These are phyloP conservation scores for Phaeotremella skinneri DNA, from an alignment of 768 basidiomycete genomes.

Conservation along the genomic window DNA sequence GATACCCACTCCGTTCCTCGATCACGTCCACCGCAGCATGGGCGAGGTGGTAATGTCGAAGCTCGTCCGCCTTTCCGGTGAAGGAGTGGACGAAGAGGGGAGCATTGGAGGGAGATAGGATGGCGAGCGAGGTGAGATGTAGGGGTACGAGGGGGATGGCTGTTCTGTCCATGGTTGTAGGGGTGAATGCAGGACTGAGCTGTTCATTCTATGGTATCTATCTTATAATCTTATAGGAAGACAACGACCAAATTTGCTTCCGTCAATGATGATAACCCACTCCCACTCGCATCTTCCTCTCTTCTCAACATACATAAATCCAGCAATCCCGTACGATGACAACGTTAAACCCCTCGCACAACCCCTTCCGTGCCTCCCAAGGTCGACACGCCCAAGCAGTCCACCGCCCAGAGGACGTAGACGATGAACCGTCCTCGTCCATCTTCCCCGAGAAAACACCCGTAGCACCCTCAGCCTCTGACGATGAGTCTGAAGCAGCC, in stretches of 20 bases:
- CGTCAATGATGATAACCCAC: too few relatives aligned
- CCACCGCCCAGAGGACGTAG: conserved; percentile 18
- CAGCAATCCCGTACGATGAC: conserved; percentile 35
- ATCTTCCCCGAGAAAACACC: conserved; percentile 29
- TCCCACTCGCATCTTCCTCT: neutral
- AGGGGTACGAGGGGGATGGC: conserved; percentile 36
- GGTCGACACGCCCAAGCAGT: conserved; percentile 43
- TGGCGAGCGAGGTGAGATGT: conserved; percentile 45
- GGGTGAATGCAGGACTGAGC: neutral
- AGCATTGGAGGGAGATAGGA: conserved; percentile 43
- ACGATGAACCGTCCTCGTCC: conserved; percentile 13
- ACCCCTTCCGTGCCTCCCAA: conserved; percentile 26
- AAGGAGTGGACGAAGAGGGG: conserved; percentile 49
- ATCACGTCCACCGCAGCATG: conserved; percentile 50
- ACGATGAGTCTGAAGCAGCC: conserved; percentile 11
- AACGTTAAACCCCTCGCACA: conserved; percentile 46
- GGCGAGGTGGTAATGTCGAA: conserved; percentile 48
- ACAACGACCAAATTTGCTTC: neutral
- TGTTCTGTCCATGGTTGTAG: conserved; percentile 19
- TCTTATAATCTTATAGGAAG: too few relatives aligned
- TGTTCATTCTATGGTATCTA: conserved; percentile 7
- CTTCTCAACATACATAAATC: neutral
- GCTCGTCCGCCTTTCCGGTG: conserved; percentile 42
- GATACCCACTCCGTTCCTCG: conserved; percentile 48
- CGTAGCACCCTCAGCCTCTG: neutral